Evolutionary conservation across 2,329 filamentous ascomycete species (phyloP).

Genomic region (Fusarium nodosum): DNA sequence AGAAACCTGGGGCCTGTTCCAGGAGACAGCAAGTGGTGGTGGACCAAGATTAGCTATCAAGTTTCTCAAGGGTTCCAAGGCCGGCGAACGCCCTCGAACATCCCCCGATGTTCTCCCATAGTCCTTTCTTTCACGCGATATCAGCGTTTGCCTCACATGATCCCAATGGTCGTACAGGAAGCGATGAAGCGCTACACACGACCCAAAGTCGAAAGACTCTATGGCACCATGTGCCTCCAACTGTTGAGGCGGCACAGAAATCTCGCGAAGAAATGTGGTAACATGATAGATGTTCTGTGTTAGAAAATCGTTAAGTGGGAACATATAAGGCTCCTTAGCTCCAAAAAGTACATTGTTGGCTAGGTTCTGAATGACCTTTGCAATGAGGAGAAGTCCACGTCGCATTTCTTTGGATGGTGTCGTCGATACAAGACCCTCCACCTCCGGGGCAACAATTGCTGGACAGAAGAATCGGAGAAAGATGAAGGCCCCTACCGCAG

Average conservation of each 20-base stretch:
- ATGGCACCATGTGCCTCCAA: constrained; percentile 57
- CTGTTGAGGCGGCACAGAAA: constrained; percentile 69
- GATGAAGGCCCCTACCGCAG: constrained; percentile 78
- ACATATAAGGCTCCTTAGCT: constrained; percentile 80
- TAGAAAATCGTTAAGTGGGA: constrained; percentile 76
- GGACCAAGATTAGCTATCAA: constrained; percentile 76
- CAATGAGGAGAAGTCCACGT: constrained; percentile 75
- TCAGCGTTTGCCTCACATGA: constrained; percentile 74
- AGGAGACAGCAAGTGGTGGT: constrained; percentile 76
- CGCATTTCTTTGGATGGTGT: constrained; percentile 77
- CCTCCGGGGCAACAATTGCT: constrained; percentile 77
- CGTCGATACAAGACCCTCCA: constrained; percentile 72
- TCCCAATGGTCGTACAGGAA: constrained; percentile 81
- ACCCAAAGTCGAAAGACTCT: constrained; percentile 76
- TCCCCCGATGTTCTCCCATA: constrained; percentile 69
- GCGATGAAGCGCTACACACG: constrained; percentile 76
- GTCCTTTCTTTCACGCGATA: constrained; percentile 70
- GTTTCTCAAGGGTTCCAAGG: constrained; percentile 71
- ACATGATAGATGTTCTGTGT: constrained; percentile 77
- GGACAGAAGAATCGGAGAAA: constrained; percentile 81
- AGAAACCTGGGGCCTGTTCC: constrained; percentile 76
- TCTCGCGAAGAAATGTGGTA: constrained; percentile 75
- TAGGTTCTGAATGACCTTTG: constrained; percentile 78
- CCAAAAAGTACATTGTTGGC: constrained; percentile 80
- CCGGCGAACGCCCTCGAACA: constrained; percentile 65